phyloP scores from a whole-genome alignment of 140 eudicot genomes.

The Senecio squalidus region DNA sequence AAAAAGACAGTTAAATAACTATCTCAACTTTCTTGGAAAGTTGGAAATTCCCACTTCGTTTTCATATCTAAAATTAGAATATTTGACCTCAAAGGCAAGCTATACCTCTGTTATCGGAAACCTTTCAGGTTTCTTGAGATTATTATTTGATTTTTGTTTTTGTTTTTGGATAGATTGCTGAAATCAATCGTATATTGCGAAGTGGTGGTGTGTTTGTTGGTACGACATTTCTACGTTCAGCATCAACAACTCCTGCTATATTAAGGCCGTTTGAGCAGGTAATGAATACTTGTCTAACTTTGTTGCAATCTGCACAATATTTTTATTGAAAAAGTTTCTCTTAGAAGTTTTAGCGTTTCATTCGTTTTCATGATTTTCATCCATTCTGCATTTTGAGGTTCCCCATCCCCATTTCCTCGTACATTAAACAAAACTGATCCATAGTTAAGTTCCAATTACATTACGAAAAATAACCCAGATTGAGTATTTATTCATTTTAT shows the following conservation, averaged over 20 bases:
- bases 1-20: background rate
- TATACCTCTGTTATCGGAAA: background rate
- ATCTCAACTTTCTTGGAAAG: background rate
- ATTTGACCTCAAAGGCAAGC: background rate
- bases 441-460: background rate
- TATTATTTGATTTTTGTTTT: background rate
- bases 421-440: background rate
- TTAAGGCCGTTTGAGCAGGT: constrained; percentile 62
- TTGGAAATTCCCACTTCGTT: background rate
- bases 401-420: background rate
- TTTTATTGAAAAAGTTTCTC: background rate
- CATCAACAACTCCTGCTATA: constrained; percentile 58
- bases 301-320: background rate
- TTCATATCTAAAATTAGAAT: background rate
- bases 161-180: constrained; percentile 71
- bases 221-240: constrained; percentile 67
- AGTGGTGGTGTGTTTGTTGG: constrained; percentile 95
- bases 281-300: constrained; percentile 6
- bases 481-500: too few relatives aligned
- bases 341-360: background rate
- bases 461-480: too few relatives aligned
- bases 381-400: background rate
- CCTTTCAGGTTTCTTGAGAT: background rate
- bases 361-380: background rate
- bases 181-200: constrained; percentile 74